Conservation (phyloP, 805 yeast genomes). For the Clavispora carvajalis region DNA sequence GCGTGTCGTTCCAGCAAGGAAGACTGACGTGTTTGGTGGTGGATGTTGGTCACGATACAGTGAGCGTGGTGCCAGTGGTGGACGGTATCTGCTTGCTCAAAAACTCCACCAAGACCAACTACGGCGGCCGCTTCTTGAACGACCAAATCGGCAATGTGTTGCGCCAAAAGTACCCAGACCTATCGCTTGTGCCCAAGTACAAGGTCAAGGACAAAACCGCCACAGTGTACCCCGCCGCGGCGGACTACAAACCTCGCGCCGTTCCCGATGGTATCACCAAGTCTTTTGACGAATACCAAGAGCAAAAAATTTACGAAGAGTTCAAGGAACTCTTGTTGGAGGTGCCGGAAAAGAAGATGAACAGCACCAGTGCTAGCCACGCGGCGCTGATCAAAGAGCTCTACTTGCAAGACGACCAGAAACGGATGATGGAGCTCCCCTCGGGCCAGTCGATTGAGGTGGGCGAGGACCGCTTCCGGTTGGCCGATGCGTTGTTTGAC, state of each 20-base stretch:
- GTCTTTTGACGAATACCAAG: slow-evolving; percentile 54
- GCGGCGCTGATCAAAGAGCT: slow-evolving; percentile 20
- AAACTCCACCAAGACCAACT: slow-evolving; percentile 64
- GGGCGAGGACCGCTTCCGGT: slow-evolving; percentile 51
- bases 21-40: slow-evolving; percentile 83
- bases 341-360: slow-evolving; percentile 40
- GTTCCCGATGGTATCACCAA: slow-evolving; percentile 33
- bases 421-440: slow-evolving; percentile 66
- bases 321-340: slow-evolving; percentile 69
- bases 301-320: slow-evolving; percentile 55
- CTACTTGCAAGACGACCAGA: slow-evolving; percentile 23
- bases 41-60: slow-evolving; percentile 76
- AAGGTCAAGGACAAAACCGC: slow-evolving; percentile 43
- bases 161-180: slow-evolving; percentile 19
- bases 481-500: slow-evolving; percentile 70
- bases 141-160: slow-evolving; percentile 46
- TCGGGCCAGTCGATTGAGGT: slow-evolving; percentile 65
- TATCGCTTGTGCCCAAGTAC: slow-evolving; percentile 36
- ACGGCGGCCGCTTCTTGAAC: slow-evolving; percentile 66
- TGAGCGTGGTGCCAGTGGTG: slow-evolving; percentile 74
- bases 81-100: slow-evolving; percentile 75
- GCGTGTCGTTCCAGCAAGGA: slow-evolving; percentile 84
- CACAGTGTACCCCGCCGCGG: slow-evolving; percentile 27
- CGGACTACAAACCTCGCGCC: slow-evolving; percentile 17
- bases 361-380: slow-evolving; percentile 16